Base-by-base conservation (phyloP, 169 alveolate genomes). In the Blepharisma undulans region DNA sequence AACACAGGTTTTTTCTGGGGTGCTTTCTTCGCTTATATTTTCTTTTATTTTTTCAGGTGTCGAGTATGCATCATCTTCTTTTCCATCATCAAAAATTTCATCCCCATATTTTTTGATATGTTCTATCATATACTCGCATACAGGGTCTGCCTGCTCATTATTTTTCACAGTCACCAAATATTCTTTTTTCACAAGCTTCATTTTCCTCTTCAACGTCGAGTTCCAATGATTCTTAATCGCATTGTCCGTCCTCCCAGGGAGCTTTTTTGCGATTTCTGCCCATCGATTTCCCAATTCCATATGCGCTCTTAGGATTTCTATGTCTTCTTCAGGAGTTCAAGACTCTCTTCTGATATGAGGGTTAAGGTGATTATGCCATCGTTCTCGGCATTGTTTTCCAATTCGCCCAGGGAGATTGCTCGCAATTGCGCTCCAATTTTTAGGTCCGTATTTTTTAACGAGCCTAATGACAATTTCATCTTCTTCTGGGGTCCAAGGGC, bases 401-500 rank as follows among this genome's bases (percentile, higher is more conserved):
- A 94, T 95, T 29, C 98, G 82, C 8, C 97, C 96, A 79, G 97
- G 96, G 78, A 97, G 93, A 48, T 95, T 92, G 36, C 94, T 92
- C 2, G 98, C 98, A 22, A 96, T 95, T 88, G 90, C 78, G 27
- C 96, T 93, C 98, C 98, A 97, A 92, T 96, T 94, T 90, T 95
- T 92, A 21, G 98, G 95, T 0, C 98, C 98, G 88, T 93, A 90
- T 89, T 95, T 87, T 36, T 84, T 88, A 59, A 97, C 98, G 90
- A 95, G 91, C 34, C 95, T 92, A 21, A 95, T 92, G 32, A 97
- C 93, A 5, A 93, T 94, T 33, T 96, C 92, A 82, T 97, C 98
- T 88, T 97, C 98, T 29, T 95, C 97, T 87, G 92, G 91, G 22
- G 96, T 94, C 98, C 98, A 97, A 22, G 98, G 98, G 21, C 98